These are phyloP conservation scores for Diplodia sapinea DNA, from an alignment of 2,329 filamentous ascomycete genomes.

Conservation along the genomic window DNA sequence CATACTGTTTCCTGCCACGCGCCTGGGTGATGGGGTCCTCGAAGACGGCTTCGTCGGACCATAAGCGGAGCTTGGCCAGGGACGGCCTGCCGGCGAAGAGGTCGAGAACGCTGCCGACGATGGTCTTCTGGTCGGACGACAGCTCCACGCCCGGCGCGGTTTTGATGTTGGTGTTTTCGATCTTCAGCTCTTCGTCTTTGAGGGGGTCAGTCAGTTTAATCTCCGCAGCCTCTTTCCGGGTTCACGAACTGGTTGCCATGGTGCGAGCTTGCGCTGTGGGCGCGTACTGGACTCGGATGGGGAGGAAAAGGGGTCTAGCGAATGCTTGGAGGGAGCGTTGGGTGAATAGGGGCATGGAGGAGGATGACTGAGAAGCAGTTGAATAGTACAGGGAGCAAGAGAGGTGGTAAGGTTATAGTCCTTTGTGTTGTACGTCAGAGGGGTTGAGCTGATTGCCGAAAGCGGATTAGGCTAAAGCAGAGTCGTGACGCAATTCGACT, in stretches of 20 bases:
- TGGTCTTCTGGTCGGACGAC: conserved; percentile 56
- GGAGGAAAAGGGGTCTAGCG: background rate
- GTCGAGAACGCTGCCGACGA: conserved; percentile 66
- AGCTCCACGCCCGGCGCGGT: conserved; percentile 59
- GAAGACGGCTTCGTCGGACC: conserved; percentile 64
- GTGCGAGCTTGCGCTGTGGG: conserved; percentile 33
- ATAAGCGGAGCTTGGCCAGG: conserved; percentile 64
- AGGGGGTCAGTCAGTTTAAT: background rate
- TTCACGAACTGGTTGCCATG: conserved; percentile 42
- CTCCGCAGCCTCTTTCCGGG: background rate
- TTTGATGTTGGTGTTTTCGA: conserved; percentile 62
- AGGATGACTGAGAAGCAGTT: background rate
- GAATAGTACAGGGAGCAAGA: background rate
- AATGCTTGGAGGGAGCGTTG: background rate
- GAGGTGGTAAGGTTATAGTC: background rate
- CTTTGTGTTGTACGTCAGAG: conserved; percentile 17
- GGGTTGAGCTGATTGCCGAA: conserved; percentile 22
- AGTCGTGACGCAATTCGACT: conserved; percentile 29
- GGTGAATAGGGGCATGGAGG: conserved; percentile 1
- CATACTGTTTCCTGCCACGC: conserved; percentile 59
- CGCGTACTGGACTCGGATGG: background rate
- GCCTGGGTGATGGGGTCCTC: conserved; percentile 65
- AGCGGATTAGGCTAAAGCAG: conserved; percentile 6
- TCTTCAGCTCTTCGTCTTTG: conserved; percentile 44
- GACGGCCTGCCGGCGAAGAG: conserved; percentile 67